Conservation (phyloP, 75 land plant genomes). For the Cryptomeria japonica region DNA sequence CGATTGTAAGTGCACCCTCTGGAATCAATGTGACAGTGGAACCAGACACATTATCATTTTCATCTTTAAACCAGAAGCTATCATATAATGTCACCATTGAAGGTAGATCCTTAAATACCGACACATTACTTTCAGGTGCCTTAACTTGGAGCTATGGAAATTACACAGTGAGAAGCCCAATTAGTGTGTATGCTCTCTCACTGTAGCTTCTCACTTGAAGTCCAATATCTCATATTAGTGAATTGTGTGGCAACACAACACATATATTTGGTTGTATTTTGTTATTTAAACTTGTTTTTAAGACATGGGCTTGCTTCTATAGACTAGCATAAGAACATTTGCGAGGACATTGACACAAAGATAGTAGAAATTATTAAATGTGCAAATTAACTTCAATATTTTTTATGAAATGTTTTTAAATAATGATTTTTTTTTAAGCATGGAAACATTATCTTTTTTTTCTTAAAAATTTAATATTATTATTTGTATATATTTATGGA, state of each 20-base stretch:
- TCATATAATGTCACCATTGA: slow-evolving; percentile 41
- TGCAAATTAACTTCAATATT: no score
- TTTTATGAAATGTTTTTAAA: no score
- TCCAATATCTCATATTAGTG: no score
- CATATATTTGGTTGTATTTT: background rate
- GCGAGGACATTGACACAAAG: no score
- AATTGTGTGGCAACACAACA: slow-evolving; percentile 22
- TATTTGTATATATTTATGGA: no score
- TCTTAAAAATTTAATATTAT: no score
- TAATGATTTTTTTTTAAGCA: no score
- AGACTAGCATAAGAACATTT: no score
- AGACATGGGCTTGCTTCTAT: no score
- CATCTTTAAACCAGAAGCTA: slow-evolving; percentile 37
- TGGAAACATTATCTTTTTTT: no score
- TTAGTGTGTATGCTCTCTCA: slow-evolving; percentile 16
- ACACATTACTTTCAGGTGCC: slow-evolving; percentile 15
- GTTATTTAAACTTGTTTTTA: no score
- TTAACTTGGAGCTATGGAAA: slow-evolving; percentile 59
- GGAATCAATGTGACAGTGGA: slow-evolving; percentile 38
- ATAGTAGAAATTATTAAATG: no score
- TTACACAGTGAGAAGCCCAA: slow-evolving; percentile 59
- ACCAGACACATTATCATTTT: slow-evolving; percentile 54
- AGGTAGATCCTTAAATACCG: background rate
- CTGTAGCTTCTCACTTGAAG: background rate
- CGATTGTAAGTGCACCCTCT: slow-evolving; percentile 27